phyloP scores from a whole-genome alignment of 805 yeast species.

The Schwanniomyces vanrijiae region DNA sequence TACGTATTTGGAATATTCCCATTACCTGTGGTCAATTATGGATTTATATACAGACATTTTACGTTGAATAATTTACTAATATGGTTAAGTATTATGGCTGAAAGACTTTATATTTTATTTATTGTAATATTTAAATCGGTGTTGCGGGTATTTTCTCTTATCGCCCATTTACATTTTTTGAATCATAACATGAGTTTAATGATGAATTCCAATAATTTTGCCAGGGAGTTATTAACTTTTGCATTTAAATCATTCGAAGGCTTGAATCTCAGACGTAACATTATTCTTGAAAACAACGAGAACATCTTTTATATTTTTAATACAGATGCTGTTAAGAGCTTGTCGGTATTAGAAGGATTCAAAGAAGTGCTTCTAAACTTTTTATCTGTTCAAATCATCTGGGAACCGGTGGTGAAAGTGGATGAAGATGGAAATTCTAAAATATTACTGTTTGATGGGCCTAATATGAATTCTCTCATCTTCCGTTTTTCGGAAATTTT shows the following conservation, averaged over 20 bases:
- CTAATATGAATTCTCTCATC: background rate
- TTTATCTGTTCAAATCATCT: background rate
- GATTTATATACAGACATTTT: background rate
- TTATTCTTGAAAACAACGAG: background rate
- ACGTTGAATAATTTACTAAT: background rate
- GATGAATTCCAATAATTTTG: background rate
- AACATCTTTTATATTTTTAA: background rate
- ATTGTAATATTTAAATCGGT: background rate
- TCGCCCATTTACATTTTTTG: background rate
- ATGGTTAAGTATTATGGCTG: background rate
- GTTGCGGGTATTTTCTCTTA: background rate
- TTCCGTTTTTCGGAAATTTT: background rate
- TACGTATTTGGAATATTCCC: constrained; percentile 12
- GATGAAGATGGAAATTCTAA: background rate
- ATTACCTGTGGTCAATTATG: constrained; percentile 2
- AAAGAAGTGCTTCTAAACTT: background rate
- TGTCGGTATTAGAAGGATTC: background rate
- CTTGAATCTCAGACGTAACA: background rate
- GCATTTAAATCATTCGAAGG: background rate
- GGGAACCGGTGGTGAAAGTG: background rate
- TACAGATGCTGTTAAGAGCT: background rate
- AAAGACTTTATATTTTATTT: background rate
- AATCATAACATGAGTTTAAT: background rate
- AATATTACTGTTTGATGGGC: background rate
- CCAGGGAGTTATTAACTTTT: background rate